Conservation (phyloP, 805 yeast genomes). For the Wickerhamiella siamensis region DNA sequence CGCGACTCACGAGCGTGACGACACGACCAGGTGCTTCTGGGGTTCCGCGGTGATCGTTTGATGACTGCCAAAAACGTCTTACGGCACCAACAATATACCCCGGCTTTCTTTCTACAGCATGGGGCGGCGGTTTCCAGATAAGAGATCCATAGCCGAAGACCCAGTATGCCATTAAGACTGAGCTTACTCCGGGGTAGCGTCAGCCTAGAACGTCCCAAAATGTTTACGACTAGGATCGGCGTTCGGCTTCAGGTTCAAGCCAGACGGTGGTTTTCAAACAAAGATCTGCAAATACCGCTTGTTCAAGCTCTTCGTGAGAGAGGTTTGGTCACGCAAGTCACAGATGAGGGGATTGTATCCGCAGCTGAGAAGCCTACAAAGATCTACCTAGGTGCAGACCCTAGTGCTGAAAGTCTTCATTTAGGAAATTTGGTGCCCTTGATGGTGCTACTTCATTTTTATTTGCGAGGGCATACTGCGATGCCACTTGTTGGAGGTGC, state of each 20-base stretch:
- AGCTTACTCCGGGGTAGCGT: neutral
- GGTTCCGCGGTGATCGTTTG: slow-evolving; percentile 82
- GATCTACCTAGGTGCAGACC: slow-evolving; percentile 91
- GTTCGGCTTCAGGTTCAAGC: neutral
- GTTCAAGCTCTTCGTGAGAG: slow-evolving; percentile 31
- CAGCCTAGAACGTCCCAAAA: neutral
- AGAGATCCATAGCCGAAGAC: slow-evolving; percentile 83
- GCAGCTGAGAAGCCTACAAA: slow-evolving; percentile 31
- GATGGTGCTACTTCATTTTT: slow-evolving; percentile 71
- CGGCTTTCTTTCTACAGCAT: slow-evolving; percentile 42
- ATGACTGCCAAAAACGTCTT: slow-evolving; percentile 83
- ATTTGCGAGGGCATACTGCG: slow-evolving; percentile 71
- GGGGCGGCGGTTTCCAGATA: slow-evolving; percentile 81
- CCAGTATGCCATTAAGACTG: slow-evolving; percentile 32
- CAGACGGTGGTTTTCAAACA: neutral
- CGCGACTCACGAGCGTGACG: slow-evolving; percentile 57
- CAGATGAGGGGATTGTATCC: slow-evolving; percentile 16
- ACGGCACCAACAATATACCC: slow-evolving; percentile 66
- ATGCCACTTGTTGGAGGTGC: slow-evolving; percentile 65
- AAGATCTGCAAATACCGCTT: slow-evolving; percentile 22
- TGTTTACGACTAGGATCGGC: neutral
- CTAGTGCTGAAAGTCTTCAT: slow-evolving; percentile 80
- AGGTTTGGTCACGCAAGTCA: slow-evolving; percentile 31
- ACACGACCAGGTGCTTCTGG: slow-evolving; percentile 81
- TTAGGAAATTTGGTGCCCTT: slow-evolving; percentile 82